These are phyloP conservation scores for Pulveroboletus sp. DNA, from an alignment of 768 basidiomycete genomes.

Conservation along the genomic window DNA sequence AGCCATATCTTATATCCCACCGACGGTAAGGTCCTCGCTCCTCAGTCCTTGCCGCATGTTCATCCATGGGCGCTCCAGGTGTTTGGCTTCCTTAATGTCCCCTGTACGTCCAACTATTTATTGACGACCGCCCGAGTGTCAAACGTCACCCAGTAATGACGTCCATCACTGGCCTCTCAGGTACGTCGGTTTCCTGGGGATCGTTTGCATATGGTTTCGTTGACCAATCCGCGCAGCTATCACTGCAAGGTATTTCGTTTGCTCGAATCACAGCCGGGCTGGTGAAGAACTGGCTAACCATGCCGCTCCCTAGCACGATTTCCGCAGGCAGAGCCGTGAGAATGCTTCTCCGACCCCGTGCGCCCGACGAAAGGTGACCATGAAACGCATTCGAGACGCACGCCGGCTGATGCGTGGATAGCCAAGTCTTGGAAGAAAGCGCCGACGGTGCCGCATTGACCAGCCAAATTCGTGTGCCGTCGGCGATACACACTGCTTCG, in stretches of 20 bases:
- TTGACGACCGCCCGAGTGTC: no score
- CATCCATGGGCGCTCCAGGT: not conserved
- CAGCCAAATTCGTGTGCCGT: conserved; percentile 4
- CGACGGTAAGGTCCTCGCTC: conserved; percentile 1
- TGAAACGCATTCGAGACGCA: not conserved
- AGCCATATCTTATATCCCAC: conserved; percentile 15
- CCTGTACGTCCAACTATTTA: not conserved
- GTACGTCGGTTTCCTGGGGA: conserved; percentile 3
- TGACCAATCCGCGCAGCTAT: conserved; percentile 10
- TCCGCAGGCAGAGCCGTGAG: conserved; percentile 17
- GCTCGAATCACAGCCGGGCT: no score
- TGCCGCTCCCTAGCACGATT: conserved; percentile 7
- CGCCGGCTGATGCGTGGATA: conserved; percentile 2
- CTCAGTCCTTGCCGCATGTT: not conserved
- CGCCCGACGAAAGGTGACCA: not conserved
- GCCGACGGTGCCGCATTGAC: not conserved
- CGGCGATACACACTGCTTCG: not conserved
- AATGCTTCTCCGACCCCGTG: conserved; percentile 10
- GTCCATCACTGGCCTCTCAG: not conserved
- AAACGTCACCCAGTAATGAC: no score
- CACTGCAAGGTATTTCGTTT: conserved; percentile 11
- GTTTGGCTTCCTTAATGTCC: conserved; percentile 7
- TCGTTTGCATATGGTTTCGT: not conserved
- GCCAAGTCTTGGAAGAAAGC: not conserved
- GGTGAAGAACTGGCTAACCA: not conserved